These are phyloP conservation scores for Arabis hirsuta DNA, from an alignment of 345 rosid genomes.

Conservation along the genomic window DNA sequence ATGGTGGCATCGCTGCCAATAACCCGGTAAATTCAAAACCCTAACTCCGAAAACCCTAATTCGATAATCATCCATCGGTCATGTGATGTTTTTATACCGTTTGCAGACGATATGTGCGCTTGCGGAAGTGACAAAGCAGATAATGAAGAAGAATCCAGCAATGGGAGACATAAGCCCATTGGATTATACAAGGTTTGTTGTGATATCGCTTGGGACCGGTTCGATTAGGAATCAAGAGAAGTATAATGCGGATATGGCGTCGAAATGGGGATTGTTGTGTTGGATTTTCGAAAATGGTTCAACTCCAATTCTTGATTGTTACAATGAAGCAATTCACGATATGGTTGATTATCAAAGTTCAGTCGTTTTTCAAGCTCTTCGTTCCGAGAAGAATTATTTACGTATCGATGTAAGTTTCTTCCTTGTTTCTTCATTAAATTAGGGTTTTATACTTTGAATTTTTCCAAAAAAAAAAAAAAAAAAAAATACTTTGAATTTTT, in stretches of 20 bases:
- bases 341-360: constrained; percentile 74
- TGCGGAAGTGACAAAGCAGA: constrained; percentile 62
- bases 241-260: constrained; percentile 52
- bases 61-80: neutral
- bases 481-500: neutral
- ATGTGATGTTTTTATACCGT: neutral
- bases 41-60: neutral
- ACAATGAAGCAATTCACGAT: constrained; percentile 51
- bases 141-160: constrained; percentile 56
- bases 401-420: constrained; percentile 63
- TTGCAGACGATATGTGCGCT: constrained; percentile 69
- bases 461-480: too few species aligned
- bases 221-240: constrained; percentile 50
- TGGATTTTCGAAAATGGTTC: constrained; percentile 59
- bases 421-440: constrained; percentile 18
- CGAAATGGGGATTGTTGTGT: constrained; percentile 66
- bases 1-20: constrained; percentile 71
- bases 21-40: constrained; percentile 59
- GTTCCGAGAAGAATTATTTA: constrained; percentile 61
- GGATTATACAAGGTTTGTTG: constrained; percentile 60
- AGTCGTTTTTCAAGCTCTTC: constrained; percentile 65
- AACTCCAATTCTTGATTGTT: constrained; percentile 64
- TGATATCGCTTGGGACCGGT: constrained; percentile 78
- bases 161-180: constrained; percentile 50
- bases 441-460: neutral